Evolutionary conservation across 768 basidiomycete species (phyloP), one percentile per base, ranked within the genome.

Genomic region (Russula griseocarnosa): DNA sequence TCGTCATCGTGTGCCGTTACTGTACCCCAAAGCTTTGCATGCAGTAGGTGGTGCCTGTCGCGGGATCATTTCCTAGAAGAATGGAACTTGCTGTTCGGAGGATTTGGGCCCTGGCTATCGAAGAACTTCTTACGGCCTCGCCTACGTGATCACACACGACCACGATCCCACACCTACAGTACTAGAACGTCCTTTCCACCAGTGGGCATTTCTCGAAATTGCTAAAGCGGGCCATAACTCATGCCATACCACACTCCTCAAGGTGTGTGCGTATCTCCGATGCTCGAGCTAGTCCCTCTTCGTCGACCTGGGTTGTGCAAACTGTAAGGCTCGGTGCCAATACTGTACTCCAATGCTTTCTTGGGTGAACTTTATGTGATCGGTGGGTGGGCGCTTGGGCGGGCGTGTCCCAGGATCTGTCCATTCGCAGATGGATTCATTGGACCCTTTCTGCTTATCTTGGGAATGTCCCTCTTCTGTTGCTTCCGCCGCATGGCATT

Each of bases 331-430:
- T 52, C 30, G 7, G 52, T 58, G 34, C 7, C 46, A 61, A 56
- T 24, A 58, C 42, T 10, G 50, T 22, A 24, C 40, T 18, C 30
- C 30, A 34, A 4, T 11, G 10, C 13, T 8, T n/a, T 56, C 14
- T 67, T 67, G n/a, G n/a, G 63, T 49, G 30, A 70, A 66, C 47
- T 69, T 71, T 36, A 77, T 53, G 72, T 76, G 55, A 73, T 83
- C 51, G 82, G 84, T 71, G 72, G 83, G 40, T 71, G 79, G 36
- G 70, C 74, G 55, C 55, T 16, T 6, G 8, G n/a, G 24, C 76
- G 68, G 83, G 81, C 3, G 73, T 86, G 3, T 72, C 85, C 5
- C 85, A 13, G 84, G 85, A 0, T 81, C 84, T 59, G 81, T 84
- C 16, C 83, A 85, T 64, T 73, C 75, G 0, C 83, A 85, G 69